Base-by-base conservation (phyloP, 2,329 filamentous ascomycete species). In the Fusarium compactum region DNA sequence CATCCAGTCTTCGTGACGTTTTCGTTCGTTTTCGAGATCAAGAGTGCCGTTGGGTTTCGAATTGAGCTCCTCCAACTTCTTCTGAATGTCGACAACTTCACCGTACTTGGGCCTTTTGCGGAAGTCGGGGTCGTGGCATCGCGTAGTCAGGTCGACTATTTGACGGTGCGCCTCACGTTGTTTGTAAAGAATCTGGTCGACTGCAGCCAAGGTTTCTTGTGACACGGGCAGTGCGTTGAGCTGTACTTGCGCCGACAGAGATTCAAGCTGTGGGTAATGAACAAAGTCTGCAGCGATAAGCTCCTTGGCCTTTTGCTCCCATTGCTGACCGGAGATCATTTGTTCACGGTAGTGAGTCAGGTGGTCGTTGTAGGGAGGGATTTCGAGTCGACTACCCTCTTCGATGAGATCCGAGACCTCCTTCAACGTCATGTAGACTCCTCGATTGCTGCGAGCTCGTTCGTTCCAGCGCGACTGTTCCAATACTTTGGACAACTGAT, bases 1-100 rank as follows among this genome's bases (percentile, higher is more conserved):
- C 95, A 99, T 99, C 96, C 96, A 99, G 79, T 99, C 96, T 78
- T 99, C 96, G 72, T 98, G 96, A 10, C 93, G 90, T 78, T 96
- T 97, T 71, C 96, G 92, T 79, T 98, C 94, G 70, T 94, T 95
- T 77, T 99, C 96, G 7, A 99, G 87, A 75, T 99, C 96, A 34
- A 97, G 87, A 0, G 95, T 97, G 4, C 96, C 96, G 43, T 88
- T 89, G 0, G 96, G 96, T 77, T 98, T 98, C 69, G 94, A 97
- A 74, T 97, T 97, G 12, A 98, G 86, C 56, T 96, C 93, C 62
- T 94, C 92, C 15, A 99, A 83, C 65, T 91, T 91, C 76, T 95
- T 93, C 84, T 96, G 93, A 12, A 98, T 90, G 46, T 97, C 93
- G 5, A 92, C 89, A n/a, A 98, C 94, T 74, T 98, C 95, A 38